A percentile compares a stretch with the other conserved stretches of the same genome.
These are phyloP conservation scores for Streptanthus diversifolius DNA, from an alignment of 345 rosid genomes.

Conservation along the genomic window DNA sequence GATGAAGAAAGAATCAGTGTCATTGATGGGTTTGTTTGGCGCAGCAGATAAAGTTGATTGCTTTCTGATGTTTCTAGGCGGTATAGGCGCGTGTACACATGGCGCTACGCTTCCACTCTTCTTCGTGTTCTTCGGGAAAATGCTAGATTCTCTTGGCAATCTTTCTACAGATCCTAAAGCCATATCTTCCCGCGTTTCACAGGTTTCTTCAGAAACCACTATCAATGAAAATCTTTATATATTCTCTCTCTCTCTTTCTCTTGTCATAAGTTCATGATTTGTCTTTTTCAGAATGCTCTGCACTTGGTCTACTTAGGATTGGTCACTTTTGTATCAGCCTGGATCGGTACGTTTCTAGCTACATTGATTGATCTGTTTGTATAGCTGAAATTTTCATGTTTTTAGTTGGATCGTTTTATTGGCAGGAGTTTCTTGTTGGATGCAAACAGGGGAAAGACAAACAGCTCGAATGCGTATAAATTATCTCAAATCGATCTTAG, in stretches of 20 bases:
- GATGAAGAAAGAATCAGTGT: slow-evolving; percentile 36
- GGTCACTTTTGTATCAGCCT: slow-evolving; percentile 51
- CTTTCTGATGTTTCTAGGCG: slow-evolving; percentile 55
- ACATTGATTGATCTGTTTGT: background rate
- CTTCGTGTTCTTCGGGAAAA: slow-evolving; percentile 56
- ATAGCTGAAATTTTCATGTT: background rate
- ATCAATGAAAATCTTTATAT: background rate
- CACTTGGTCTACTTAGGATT: slow-evolving; percentile 67
- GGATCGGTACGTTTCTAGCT: slow-evolving; percentile 52
- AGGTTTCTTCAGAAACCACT: slow-evolving; percentile 37
- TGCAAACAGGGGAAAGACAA: slow-evolving; percentile 90
- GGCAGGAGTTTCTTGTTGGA: slow-evolving; percentile 53
- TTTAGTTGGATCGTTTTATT: background rate
- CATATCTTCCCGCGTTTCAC: slow-evolving; percentile 51
- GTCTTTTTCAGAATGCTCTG: slow-evolving; percentile 52
- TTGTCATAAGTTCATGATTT: background rate
- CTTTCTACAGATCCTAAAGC: slow-evolving; percentile 48
- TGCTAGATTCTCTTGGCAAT: slow-evolving; percentile 70
- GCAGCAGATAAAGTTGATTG: slow-evolving; percentile 62
- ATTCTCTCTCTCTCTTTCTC: background rate
- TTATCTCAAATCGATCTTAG: slow-evolving; percentile 63
- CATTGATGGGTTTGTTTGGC: slow-evolving; percentile 57
- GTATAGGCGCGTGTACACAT: slow-evolving; percentile 57
- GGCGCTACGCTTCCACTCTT: slow-evolving; percentile 74
- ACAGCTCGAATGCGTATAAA: slow-evolving; percentile 59